Evolutionary conservation across 164 flowering plant genomes (phyloP).

Genomic region (Cinnamomum micranthum): DNA sequence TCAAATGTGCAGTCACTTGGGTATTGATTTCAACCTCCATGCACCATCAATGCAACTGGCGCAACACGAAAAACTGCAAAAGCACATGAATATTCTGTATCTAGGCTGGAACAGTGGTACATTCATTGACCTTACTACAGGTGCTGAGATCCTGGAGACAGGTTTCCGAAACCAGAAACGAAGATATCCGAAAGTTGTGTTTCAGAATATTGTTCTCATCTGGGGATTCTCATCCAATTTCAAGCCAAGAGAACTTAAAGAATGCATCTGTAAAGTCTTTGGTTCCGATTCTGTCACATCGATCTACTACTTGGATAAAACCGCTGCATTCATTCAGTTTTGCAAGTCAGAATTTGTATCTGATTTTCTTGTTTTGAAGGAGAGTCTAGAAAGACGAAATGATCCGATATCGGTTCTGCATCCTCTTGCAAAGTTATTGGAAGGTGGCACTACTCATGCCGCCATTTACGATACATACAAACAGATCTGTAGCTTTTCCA

Average conservation of each 20-base stretch:
- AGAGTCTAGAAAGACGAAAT: slow-evolving; percentile 38
- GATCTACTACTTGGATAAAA: slow-evolving; percentile 61
- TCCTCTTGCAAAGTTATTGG: slow-evolving; percentile 64
- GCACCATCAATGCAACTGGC: slow-evolving; percentile 27
- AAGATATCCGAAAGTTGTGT: slow-evolving; percentile 31
- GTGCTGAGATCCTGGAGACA: slow-evolving; percentile 30
- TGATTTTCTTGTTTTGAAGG: slow-evolving; percentile 57
- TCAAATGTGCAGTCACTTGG: slow-evolving; percentile 66
- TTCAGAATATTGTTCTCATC: slow-evolving; percentile 48
- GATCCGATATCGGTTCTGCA: slow-evolving; percentile 66
- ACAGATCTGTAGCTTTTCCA: slow-evolving; percentile 66
- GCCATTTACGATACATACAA: slow-evolving; percentile 66
- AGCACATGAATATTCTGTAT: slow-evolving; percentile 66
- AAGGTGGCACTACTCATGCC: slow-evolving; percentile 60
- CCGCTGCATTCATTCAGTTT: slow-evolving; percentile 79
- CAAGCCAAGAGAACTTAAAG: slow-evolving; percentile 48
- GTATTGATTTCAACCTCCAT: slow-evolving; percentile 45
- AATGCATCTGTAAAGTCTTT: slow-evolving; percentile 55
- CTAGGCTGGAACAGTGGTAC: slow-evolving; percentile 68
- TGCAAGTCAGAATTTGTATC: slow-evolving; percentile 52
- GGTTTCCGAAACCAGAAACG: slow-evolving; percentile 8
- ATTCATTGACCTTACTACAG: slow-evolving; percentile 57
- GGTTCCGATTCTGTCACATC: slow-evolving; percentile 53
- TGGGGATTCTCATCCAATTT: slow-evolving; percentile 75
- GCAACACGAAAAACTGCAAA: slow-evolving; percentile 45